Evolutionary conservation across 2,329 filamentous ascomycete genomes (phyloP), one percentile per base, ranked within the genome.

Genomic region (Colletotrichum musicola): DNA sequence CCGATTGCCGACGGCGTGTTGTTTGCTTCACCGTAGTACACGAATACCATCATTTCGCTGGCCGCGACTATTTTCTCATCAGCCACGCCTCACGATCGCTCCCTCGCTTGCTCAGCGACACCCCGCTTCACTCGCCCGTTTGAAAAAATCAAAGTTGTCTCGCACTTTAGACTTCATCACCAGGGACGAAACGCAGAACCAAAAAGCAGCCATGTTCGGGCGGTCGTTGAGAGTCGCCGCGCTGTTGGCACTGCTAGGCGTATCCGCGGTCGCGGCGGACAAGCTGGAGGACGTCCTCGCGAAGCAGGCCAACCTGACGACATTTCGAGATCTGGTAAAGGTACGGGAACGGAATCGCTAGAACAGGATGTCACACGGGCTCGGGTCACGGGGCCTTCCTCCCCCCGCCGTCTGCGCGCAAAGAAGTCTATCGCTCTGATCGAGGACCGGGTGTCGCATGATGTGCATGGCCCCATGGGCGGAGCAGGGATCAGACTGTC

Each of bases 301-400:
- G 4, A 75, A 73, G 6, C 78, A 83, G 64, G 75, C 76, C 63
- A 82, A 84, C 64, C 75, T 85, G 42, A 81, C 78, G 7, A 84
- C 79, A 1, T 85, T 81, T 72, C 81, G 81, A 69, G 74, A 76
- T 22, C 74, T 85, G 56, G 80, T 85, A 67, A 77, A 82, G 77
- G 82, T 83, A 74, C 42, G 53, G 1, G 42, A 35, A 35, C 7
- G 9, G 7, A 35, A 35, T 35, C 30, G 7, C 53, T 20, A 38
- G 22, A 18, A 35, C 30, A 14, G 50, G 22, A 47, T 14, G 18
- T n/a, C n/a, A 13, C 27, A 30, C 49, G 59, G 49, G 50, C 18
- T 35, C 30, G 30, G 30, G 7, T 2, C 40, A 38, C 14, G 16
- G 38, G 46, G 20, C n/a, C 49, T 47, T 6, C 38, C 30, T 14